Conservation (phyloP, 352 stramenopile species). For the Thraustotheca clavata region DNA sequence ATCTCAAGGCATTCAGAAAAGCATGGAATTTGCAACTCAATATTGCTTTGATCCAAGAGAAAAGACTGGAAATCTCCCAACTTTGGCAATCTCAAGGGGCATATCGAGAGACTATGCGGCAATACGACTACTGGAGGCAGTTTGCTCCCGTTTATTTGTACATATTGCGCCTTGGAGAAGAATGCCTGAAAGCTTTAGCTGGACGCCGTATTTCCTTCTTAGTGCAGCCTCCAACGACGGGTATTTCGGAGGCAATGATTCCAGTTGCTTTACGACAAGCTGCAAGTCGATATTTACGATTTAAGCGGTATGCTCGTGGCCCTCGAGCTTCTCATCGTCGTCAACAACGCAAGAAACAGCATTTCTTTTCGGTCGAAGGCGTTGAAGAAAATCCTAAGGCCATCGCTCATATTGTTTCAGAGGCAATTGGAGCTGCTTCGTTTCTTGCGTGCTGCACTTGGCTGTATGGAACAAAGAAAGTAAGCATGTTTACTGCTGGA, state of each 20-base stretch:
- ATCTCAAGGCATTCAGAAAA: slow-evolving; percentile 32
- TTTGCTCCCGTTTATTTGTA: slow-evolving; percentile 76
- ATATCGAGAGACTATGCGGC: slow-evolving; percentile 41
- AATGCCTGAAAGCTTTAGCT: slow-evolving; percentile 70
- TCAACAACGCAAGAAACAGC: slow-evolving; percentile 49
- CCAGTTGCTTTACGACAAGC: slow-evolving; percentile 66
- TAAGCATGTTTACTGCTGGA: slow-evolving; percentile 7
- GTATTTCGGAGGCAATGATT: slow-evolving; percentile 18
- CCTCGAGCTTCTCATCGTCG: slow-evolving; percentile 49
- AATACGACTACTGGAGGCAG: slow-evolving; percentile 67
- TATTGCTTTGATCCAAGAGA: slow-evolving; percentile 61
- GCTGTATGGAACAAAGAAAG: slow-evolving; percentile 15
- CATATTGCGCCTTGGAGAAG: slow-evolving; percentile 66
- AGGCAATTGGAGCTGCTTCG: slow-evolving; percentile 68
- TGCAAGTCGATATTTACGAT: slow-evolving; percentile 70
- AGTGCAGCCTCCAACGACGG: neutral
- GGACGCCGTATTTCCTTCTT: slow-evolving; percentile 40
- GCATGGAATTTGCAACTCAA: slow-evolving; percentile 64
- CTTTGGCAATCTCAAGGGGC: slow-evolving; percentile 59
- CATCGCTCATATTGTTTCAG: slow-evolving; percentile 63
- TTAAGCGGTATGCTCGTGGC: slow-evolving; percentile 74
- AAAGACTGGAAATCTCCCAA: slow-evolving; percentile 44
- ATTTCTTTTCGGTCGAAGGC: slow-evolving; percentile 70
- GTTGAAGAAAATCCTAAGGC: slow-evolving; percentile 50
- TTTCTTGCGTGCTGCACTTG: slow-evolving; percentile 47